Evolutionary conservation across 345 rosid genomes (phyloP), one percentile per base, ranked within the genome.

Genomic region (Euphorbia pulcherrima): DNA sequence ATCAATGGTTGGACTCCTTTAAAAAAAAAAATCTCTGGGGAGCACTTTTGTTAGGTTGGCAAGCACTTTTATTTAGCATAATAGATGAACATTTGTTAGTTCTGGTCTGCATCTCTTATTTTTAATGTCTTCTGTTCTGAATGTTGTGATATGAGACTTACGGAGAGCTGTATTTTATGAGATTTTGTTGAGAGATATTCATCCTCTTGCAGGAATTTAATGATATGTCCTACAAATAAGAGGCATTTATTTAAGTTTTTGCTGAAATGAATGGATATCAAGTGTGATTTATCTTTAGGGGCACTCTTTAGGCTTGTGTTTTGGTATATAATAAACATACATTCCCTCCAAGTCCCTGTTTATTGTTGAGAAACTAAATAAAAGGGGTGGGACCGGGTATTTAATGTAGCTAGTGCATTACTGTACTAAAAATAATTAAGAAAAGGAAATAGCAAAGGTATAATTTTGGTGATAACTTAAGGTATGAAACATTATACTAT

Each of bases 1-100:
- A 71, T 78, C 60, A 64, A 72, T 67, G 69, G 82, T 68, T 74
- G 81, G 74, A 72, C 48, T 61, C 40, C 16, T 27, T 44, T 11
- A 21, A 47, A 57, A 65, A 44, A 39, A 65, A 65, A 44, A 39
- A 65, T 39, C 24, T 20, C 53, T n/a, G 26, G 48, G 55, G 26
- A 61, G 64, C 17, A 41, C 24, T 54, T 16, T 12, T 29, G 23
- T 20, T 51, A 18, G 55, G 53, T 56, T 10, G 44, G 52, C 50
- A 29, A 71, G 70, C 17, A 55, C 23, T 47, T 64, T 17, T 16
- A 8, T 47, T 28, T n/a, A 47, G 55, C 28, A 64, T 46, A 26
- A 46, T 46, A 26, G 67, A 46, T 37, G 0, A 62, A 11, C 29
- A 18, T 14, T 63, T 27, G 20, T 27, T 63, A 10, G 55, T 16